These are phyloP conservation scores for Malus hybrid DNA, from an alignment of 331 rosid species.

Conservation along the genomic window DNA sequence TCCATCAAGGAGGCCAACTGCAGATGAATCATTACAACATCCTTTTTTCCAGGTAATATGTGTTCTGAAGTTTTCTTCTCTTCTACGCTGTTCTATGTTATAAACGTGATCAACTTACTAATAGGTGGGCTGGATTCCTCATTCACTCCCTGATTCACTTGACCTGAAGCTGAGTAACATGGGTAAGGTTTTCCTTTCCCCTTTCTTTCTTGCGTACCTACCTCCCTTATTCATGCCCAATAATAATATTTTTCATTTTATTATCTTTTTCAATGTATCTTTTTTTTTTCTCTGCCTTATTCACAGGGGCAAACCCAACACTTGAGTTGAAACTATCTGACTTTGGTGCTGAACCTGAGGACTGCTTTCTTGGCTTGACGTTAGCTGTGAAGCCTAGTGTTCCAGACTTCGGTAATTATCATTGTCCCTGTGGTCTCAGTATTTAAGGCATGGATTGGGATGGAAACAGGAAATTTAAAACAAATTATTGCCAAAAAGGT, in stretches of 20 bases:
- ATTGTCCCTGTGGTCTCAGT: neutral
- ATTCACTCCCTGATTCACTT: constrained; percentile 56
- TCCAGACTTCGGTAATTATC: constrained; percentile 49
- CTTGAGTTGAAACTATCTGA: constrained; percentile 73
- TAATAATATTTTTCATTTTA: neutral
- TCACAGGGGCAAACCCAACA: constrained; percentile 62
- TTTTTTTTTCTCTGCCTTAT: constrained; percentile 6
- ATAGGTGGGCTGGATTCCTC: constrained; percentile 64
- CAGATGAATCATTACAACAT: constrained; percentile 66
- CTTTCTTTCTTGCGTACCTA: neutral
- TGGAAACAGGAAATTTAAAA: neutral
- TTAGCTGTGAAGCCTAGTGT: constrained; percentile 77
- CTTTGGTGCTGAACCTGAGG: constrained; percentile 81
- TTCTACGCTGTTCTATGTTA: neutral
- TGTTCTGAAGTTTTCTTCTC: constrained; percentile 3
- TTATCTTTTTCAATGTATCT: constrained; percentile 1
- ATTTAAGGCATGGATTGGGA: neutral
- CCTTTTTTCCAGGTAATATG: constrained; percentile 68
- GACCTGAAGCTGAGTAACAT: constrained; percentile 73
- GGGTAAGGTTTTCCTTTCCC: constrained; percentile 28
- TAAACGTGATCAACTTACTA: constrained; percentile 17
- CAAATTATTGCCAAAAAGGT: neutral
- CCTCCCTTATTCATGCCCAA: neutral
- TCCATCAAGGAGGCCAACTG: constrained; percentile 73
- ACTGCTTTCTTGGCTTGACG: constrained; percentile 88